Evolutionary conservation across 495 filamentous ascomycete species (phyloP), one percentile per base, ranked within the genome.

Genomic region (Bacidia rubella): DNA sequence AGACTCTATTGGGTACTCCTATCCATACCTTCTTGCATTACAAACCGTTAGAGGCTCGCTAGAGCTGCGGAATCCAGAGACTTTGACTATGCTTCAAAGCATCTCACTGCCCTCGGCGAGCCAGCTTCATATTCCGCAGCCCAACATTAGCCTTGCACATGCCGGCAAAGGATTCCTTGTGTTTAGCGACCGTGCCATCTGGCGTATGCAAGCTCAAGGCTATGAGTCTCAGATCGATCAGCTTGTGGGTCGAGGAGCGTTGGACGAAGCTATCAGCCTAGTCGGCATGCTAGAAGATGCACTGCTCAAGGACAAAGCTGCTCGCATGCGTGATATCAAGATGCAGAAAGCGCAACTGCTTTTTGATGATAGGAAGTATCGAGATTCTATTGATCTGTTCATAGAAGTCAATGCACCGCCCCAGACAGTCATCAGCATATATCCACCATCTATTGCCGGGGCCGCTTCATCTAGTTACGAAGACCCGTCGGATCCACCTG

Each of bases 121-220:
- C 32, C 78, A 84, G 49, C 67, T 99, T 47, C 88, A 96, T 61
- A 90, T 97, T n/a, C 87, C 88, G 1, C 89, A 92, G 52, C 88
- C 93, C 1, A 95, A 86, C 41, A 85, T 89, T 54, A 93, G 88
- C 53, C 72, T 99, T 22, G 84, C 88, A 0, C 92, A 97, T 66
- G 89, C 89, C 0, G 92, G 88, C 0, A 97, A 96, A 65, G 87
- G 88, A 0, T 97, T 97, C 59, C 75, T 95, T 48, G 88, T 96
- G 17, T 74, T 80, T 5, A 95, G 89, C 57, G 89, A 96, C 27
- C 75, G 90, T 15, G 82, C 73, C 20, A 85, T 99, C 26, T 99
- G 93, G 93, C 81, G 89, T 47, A 95, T 97, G 92, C 83, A 82
- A 43, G 82, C 89, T n/a, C 75, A 86, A 41, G 85, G 90, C 49